A percentile compares a stretch with the other conserved stretches of the same genome.
phyloP scores from a whole-genome alignment of 352 stramenopile genomes.

The Phytophthora rubi region DNA sequence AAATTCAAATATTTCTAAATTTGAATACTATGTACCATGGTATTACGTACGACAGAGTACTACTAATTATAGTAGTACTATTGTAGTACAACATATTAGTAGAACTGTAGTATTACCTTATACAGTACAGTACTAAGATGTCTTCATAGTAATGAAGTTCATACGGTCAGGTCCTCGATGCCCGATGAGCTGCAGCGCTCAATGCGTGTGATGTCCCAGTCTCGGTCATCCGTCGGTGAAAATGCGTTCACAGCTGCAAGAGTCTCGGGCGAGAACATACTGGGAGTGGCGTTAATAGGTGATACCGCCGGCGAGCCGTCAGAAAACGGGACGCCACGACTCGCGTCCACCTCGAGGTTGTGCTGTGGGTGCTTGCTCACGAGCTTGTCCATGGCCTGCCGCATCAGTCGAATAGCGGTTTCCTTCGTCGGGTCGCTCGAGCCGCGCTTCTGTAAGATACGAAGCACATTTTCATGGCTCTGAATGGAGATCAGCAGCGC shows the following conservation, averaged over 20 bases:
- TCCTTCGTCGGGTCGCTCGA: constrained; percentile 67
- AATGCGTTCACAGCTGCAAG: constrained; percentile 13
- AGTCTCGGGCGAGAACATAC: constrained; percentile 13
- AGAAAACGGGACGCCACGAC: constrained; percentile 9
- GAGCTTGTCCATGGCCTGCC: constrained; percentile 77
- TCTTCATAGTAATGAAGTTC: neutral
- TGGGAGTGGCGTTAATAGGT: neutral
- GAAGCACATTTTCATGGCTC: constrained; percentile 82
- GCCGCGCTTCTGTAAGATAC: constrained; percentile 74
- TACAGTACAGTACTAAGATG: too few relatives aligned
- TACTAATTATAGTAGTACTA: too few relatives aligned
- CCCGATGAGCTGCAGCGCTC: constrained; percentile 52
- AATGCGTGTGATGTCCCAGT: constrained; percentile 36
- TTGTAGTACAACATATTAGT: too few relatives aligned
- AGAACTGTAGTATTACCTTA: too few relatives aligned
- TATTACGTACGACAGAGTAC: too few relatives aligned
- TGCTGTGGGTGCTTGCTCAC: constrained; percentile 78
- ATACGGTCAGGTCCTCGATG: constrained; percentile 64
- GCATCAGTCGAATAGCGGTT: constrained; percentile 66
- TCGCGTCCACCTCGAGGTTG: constrained; percentile 65
- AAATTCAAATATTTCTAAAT: too few relatives aligned
- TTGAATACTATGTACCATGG: too few relatives aligned
- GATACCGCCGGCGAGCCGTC: constrained; percentile 22
- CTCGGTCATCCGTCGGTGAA: constrained; percentile 34
- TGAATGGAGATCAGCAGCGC: constrained; percentile 84